Base-by-base conservation (phyloP, 73 alveolate species). In the Effrenium voratum region DNA sequence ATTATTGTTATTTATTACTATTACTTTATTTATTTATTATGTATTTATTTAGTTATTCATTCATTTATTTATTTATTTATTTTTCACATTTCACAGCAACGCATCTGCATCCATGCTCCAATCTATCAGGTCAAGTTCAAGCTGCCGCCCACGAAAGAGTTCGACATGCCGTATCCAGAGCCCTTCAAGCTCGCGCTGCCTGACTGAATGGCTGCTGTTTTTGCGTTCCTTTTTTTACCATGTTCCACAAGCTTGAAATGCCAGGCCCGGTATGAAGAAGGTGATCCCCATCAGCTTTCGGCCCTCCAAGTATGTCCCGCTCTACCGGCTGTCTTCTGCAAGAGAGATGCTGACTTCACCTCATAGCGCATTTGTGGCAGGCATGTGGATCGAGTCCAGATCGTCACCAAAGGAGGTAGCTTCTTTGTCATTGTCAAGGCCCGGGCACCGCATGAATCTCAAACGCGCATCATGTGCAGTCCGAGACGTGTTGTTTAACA, bases 161-260 rank as follows among this genome's bases (percentile, higher is more conserved):
- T 92, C 45, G 98, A 92, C 70, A 92, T 92, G 98, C 98, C 98
- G 6, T 92, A 92, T 63, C 98, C 98, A 8, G 98, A 92, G 98
- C 98, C 98, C 49, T 92, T 92, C 98, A 72, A 90, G 97, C 97
- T 90, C 28, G 97, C 97, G 97, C 32, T 1, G 52, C n/a, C 87
- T 50, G 43, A 63, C n/a, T 47, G 36, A 28, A 19, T 70, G 26
- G 36, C 30, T 4, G 60, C 43, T 76, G 34, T 43, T 41, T 15
- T 36, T 19, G 10, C 4, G 86, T 75, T 38, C 13, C 34, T n/a
- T n/a, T 6, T 70, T 70, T 44, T 70, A n/a, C 24, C 0, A 63
- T 63, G 77, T 63, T 28, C 40, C 77, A 60, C 16, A 6, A 34
- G 38, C 19, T 75, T 75, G 72, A 2, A 2, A 30, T 57, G 72